Evolutionary conservation across 257 asterid species (phyloP).

Genomic region (Jaltomata sinuosa): DNA sequence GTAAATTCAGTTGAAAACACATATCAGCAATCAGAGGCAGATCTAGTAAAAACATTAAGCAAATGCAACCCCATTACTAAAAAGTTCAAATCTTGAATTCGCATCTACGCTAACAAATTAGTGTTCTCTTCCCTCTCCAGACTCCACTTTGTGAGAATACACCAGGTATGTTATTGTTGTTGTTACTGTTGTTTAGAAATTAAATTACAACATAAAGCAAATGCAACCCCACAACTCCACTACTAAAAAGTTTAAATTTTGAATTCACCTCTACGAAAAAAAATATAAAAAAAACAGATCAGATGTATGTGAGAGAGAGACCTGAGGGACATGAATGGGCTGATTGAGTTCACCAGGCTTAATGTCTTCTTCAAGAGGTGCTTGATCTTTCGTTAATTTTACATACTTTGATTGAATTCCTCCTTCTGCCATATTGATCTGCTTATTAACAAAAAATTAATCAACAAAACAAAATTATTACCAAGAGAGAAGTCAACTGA

Average conservation of each 20-base stretch:
- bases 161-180: too few relatives aligned
- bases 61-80: background rate
- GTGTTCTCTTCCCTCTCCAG: too few relatives aligned
- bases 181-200: too few relatives aligned
- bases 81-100: background rate
- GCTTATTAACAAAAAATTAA: background rate
- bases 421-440: constrained; percentile 57
- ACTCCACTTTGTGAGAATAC: too few relatives aligned
- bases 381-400: constrained; percentile 75
- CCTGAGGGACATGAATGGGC: constrained; percentile 93
- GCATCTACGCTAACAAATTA: background rate
- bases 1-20: too few relatives aligned
- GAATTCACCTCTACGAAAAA: background rate
- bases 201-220: background rate
- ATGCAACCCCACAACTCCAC: background rate
- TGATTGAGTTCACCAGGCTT: constrained; percentile 94
- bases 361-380: constrained; percentile 63
- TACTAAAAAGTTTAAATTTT: background rate
- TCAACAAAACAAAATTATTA: background rate
- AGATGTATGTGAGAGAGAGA: too few relatives aligned
- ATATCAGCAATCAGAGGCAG: background rate
- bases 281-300: background rate
- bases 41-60: background rate
- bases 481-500: background rate
- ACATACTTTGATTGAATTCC: constrained; percentile 66